Percentiles rank a stretch among this genome's conserved stretches.
phyloP scores from a whole-genome alignment of 1,139 yeast species.

The Debaryomyces robertsiae region DNA sequence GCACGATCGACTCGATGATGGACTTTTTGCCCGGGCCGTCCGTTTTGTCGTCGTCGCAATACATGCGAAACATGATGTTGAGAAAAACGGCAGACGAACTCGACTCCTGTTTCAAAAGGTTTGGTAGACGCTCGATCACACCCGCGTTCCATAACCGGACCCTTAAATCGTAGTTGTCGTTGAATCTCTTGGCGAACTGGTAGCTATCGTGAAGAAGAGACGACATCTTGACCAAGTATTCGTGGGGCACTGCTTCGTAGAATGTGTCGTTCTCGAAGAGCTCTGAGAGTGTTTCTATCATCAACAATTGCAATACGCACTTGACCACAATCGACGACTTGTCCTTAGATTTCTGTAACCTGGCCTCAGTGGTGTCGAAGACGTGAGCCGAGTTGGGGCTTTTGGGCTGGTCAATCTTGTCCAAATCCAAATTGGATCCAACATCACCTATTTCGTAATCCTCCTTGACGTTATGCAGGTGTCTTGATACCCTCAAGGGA shows the following conservation, averaged over 20 bases:
- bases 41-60: conserved; percentile 65
- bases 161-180: conserved; percentile 84
- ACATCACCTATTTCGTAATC: conserved; percentile 20
- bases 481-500: conserved; percentile 40
- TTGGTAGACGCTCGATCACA: conserved; percentile 89
- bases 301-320: conserved; percentile 83
- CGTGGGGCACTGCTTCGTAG: conserved; percentile 68
- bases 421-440: conserved; percentile 18
- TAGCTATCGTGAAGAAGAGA: conserved; percentile 67
- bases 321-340: conserved; percentile 87
- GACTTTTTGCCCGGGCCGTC: conserved; percentile 34
- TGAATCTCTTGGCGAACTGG: conserved; percentile 81
- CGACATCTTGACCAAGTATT: conserved; percentile 61
- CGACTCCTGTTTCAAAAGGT: conserved; percentile 87
- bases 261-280: conserved; percentile 71
- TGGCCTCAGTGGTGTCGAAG: conserved; percentile 26
- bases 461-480: conserved; percentile 21
- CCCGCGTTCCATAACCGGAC: conserved; percentile 90
- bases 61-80: conserved; percentile 76
- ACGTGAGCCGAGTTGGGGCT: conserved; percentile 10
- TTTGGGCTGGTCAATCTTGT: conserved; percentile 16
- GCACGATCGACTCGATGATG: conserved; percentile 60
- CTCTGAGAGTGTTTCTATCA: conserved; percentile 87
- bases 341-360: conserved; percentile 42
- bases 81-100: conserved; percentile 87